Evolutionary conservation across 768 basidiomycete genomes (phyloP).

Genomic region (Plicaturopsis crispa): DNA sequence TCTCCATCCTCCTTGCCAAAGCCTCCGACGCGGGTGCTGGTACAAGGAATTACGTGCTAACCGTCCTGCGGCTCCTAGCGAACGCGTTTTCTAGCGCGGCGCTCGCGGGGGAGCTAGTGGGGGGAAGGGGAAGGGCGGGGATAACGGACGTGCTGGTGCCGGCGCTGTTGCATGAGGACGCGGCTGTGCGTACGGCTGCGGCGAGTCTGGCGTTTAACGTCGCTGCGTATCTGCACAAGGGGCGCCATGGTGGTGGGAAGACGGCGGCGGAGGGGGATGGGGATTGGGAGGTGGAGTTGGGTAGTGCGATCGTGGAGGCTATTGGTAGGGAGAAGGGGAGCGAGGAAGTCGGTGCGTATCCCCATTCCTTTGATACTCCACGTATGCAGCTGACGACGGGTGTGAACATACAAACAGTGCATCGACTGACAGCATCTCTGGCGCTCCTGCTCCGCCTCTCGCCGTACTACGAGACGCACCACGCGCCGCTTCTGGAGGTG

Average conservation of each 20-base stretch:
- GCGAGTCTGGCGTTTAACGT: conserved; percentile 80
- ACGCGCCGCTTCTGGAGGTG: conserved; percentile 59
- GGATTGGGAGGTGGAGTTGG: conserved; percentile 83
- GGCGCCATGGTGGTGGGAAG: conserved; percentile 27
- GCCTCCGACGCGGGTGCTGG: conserved; percentile 26
- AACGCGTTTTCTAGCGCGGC: conserved; percentile 51
- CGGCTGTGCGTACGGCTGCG: conserved; percentile 64
- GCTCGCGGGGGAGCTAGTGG: conserved; percentile 34
- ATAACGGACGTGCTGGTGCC: conserved; percentile 55
- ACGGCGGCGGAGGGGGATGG: conserved; percentile 40
- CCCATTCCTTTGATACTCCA: conserved; percentile 1
- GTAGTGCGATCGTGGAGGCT: conserved; percentile 79
- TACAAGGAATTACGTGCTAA: conserved; percentile 55
- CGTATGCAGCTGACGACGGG: conserved; percentile 1
- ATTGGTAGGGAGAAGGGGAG: conserved; percentile 60
- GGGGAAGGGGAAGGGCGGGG: conserved; percentile 25
- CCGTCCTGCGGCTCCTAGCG: conserved; percentile 56
- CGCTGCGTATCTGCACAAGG: conserved; percentile 57
- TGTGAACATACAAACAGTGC: conserved; percentile 40
- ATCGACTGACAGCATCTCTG: conserved; percentile 74
- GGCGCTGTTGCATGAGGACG: conserved; percentile 62
- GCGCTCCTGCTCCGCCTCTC: conserved; percentile 72
- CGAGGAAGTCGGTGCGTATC: conserved; percentile 67
- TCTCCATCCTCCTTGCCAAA: conserved; percentile 39
- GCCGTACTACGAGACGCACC: conserved; percentile 51